Evolutionary conservation across 2,329 filamentous ascomycete genomes (phyloP), one percentile per base, ranked within the genome.

Genomic region (Coniochaeta sp.): DNA sequence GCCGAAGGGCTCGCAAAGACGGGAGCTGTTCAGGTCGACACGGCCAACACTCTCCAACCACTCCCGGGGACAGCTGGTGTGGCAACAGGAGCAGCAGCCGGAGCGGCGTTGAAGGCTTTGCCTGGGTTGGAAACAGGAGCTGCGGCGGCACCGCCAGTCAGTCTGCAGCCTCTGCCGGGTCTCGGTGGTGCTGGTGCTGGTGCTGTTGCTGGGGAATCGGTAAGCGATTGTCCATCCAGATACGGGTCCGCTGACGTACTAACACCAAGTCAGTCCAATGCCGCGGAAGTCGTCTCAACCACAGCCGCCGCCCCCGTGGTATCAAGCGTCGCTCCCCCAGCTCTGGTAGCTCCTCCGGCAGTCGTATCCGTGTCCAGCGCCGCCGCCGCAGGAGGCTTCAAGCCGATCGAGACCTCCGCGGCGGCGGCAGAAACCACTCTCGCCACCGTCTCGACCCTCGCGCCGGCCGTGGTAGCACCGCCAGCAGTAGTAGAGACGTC

Each of bases 11-110:
- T 18, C 13, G 26, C 45, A 31, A 48, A 28, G 26, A 48, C 45
- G 3, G 28, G 38, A 26, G 38, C 20, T 16, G 45, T 16, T 24
- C 45, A n/a, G 55, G 55, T 24, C n/a, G n/a, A n/a, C n/a, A n/a
- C n/a, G n/a, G n/a, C n/a, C 24, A 42, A 49, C 9, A 56, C 55
- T 10, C 33, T 60, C 26, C 55, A 26, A 31, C 55, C 50, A 27
- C 57, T 53, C 4, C 58, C 59, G 6, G 58, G 58, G 5, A 28
- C 56, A 49, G 56, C 58, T 38, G 51, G 18, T 6, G 30, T 35
- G 46, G 26, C 35, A 49, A 10, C n/a, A n/a, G n/a, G n/a, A n/a
- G n/a, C n/a, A n/a, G n/a, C n/a, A n/a, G n/a, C n/a, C n/a, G n/a
- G n/a, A n/a, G n/a, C 52, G 12, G 6, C 51, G 9, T 53, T 61